These are phyloP conservation scores for Penicillium sp. DNA, from an alignment of 2,329 filamentous ascomycete species.

Conservation along the genomic window DNA sequence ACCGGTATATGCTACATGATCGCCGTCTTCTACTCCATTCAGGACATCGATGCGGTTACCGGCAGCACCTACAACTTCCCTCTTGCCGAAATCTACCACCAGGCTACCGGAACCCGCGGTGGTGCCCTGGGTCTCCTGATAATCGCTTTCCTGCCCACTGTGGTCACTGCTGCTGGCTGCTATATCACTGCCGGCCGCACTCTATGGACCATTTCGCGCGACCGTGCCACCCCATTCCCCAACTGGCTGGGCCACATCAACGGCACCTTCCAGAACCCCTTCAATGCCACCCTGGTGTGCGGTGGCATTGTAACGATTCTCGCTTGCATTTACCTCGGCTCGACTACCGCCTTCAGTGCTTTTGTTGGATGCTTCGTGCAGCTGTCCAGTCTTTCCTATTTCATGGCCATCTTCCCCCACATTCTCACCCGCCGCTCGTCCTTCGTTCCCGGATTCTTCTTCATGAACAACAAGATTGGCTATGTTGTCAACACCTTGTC, in stretches of 20 bases:
- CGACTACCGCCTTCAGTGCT: conserved; percentile 53
- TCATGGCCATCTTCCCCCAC: conserved; percentile 50
- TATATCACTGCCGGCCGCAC: conserved; percentile 60
- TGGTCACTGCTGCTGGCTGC: conserved; percentile 51
- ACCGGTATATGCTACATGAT: conserved; percentile 49
- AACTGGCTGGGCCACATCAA: conserved; percentile 52
- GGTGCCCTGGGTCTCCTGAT: conserved; percentile 56
- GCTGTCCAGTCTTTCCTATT: conserved; percentile 54
- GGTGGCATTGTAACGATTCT: conserved; percentile 50
- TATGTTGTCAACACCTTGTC: conserved; percentile 48
- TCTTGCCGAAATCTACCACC: conserved; percentile 46
- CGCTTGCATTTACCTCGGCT: conserved; percentile 55
- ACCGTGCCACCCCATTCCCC: conserved; percentile 58
- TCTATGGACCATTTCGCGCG: conserved; percentile 56
- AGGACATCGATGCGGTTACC: conserved; percentile 29
- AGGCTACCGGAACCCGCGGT: conserved; percentile 47
- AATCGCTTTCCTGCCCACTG: conserved; percentile 53
- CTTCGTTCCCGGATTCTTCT: conserved; percentile 52
- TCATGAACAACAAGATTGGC: conserved; percentile 49
- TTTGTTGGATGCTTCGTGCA: conserved; percentile 57
- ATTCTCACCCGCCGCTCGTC: conserved; percentile 50
- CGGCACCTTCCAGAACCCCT: conserved; percentile 53
- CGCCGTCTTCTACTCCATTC: conserved; percentile 50
- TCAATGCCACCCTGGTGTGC: conserved; percentile 56
- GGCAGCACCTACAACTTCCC: conserved; percentile 40